A percentile compares a stretch with the other conserved stretches of the same genome.
phyloP scores from a whole-genome alignment of 2,329 filamentous ascomycete genomes.

The Talaromyces sp. region DNA sequence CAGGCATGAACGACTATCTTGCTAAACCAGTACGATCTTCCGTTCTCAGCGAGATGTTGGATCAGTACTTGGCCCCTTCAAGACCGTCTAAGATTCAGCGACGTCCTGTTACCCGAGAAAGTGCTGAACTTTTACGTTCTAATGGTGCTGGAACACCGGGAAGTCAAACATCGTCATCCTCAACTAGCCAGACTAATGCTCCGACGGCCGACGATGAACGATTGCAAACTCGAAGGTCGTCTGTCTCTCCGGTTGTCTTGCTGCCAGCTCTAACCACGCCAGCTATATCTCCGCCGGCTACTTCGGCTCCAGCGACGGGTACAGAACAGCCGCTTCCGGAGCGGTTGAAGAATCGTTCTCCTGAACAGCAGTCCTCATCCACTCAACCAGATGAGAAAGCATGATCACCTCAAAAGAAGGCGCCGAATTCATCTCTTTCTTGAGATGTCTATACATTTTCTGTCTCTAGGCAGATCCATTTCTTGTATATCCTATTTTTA shows the following conservation, averaged over 20 bases:
- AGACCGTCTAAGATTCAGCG: slow-evolving; percentile 31
- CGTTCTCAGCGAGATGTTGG: slow-evolving; percentile 77
- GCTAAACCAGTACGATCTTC: slow-evolving; percentile 91
- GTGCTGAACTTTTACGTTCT: slow-evolving; percentile 22
- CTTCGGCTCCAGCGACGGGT: background rate
- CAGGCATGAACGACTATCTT: slow-evolving; percentile 96
- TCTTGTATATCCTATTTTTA: background rate
- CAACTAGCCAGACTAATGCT: slow-evolving; percentile 20
- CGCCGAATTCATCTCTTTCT: background rate
- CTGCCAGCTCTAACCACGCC: background rate
- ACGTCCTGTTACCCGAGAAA: slow-evolving; percentile 27
- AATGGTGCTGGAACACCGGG: slow-evolving; percentile 22
- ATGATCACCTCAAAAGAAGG: background rate
- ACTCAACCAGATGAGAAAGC: background rate
- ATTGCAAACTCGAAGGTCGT: background rate
- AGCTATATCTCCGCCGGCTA: background rate
- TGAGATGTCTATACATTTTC: background rate
- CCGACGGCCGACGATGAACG: slow-evolving; percentile 12
- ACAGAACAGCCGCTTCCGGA: slow-evolving; percentile 3
- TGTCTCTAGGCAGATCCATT: background rate
- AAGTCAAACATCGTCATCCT: slow-evolving; percentile 25
- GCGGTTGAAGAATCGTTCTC: background rate
- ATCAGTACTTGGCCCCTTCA: slow-evolving; percentile 57
- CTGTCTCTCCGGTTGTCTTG: background rate
- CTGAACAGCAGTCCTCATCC: background rate